phyloP scores from a whole-genome alignment of 305 asterid genomes.

The Plantago rigida region DNA sequence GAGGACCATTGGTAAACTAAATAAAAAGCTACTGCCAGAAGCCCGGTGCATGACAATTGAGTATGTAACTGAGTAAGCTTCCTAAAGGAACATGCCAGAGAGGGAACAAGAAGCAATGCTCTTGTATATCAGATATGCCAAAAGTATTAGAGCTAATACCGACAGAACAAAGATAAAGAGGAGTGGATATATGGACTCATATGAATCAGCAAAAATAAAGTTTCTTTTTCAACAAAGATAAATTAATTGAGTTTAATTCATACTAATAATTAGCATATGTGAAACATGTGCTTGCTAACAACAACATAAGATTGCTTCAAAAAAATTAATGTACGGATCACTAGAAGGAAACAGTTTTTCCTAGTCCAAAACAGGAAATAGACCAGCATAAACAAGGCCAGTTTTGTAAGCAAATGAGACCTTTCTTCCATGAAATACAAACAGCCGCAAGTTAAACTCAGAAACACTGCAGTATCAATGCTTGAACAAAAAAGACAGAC shows the following conservation, averaged over 20 bases:
- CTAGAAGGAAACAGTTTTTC: background rate
- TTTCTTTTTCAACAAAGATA: no score
- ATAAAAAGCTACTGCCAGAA: conserved; percentile 36
- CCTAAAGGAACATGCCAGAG: conserved; percentile 43
- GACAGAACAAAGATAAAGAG: conserved; percentile 31
- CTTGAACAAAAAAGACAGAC: conserved; percentile 1
- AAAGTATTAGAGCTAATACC: conserved; percentile 42
- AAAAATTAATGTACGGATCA: background rate
- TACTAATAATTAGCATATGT: no score
- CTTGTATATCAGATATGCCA: conserved; percentile 52
- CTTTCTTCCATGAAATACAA: background rate
- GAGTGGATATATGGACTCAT: no score
- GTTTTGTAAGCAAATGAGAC: background rate
- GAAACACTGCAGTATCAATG: background rate
- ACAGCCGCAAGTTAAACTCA: conserved; percentile 8
- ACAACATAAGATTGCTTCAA: no score
- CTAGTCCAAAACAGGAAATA: background rate
- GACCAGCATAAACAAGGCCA: background rate
- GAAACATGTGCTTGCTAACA: no score
- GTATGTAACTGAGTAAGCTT: conserved; percentile 43
- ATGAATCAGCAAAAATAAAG: no score
- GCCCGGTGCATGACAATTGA: conserved; percentile 58
- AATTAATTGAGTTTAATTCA: no score
- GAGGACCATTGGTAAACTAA: conserved; percentile 30
- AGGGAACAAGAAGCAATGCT: conserved; percentile 34